phyloP scores from a whole-genome alignment of 805 yeast species.

The Myxozyma sirexii region DNA sequence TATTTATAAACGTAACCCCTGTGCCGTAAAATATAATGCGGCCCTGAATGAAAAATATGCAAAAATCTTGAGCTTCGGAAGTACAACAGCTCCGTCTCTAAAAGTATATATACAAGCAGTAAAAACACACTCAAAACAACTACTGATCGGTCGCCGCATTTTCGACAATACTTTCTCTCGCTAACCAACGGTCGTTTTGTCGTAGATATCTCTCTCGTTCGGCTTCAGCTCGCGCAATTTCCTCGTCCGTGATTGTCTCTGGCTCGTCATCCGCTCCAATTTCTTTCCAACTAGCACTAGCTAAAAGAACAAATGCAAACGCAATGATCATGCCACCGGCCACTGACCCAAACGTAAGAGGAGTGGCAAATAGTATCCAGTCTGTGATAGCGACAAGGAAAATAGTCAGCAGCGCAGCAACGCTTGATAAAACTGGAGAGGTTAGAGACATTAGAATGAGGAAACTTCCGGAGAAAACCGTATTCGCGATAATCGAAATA shows the following conservation, averaged over 20 bases:
- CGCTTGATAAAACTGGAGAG: constrained; percentile 76
- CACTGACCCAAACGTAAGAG: constrained; percentile 58
- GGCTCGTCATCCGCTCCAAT: constrained; percentile 9
- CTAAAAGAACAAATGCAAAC: constrained; percentile 65
- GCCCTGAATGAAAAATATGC: too few relatives aligned
- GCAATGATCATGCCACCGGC: constrained; percentile 71
- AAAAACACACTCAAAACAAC: not conserved
- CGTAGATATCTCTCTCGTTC: not conserved
- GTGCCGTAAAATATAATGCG: too few relatives aligned
- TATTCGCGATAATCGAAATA: constrained; percentile 62
- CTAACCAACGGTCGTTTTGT: constrained; percentile 10
- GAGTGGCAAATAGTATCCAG: constrained; percentile 65
- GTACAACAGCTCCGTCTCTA: too few relatives aligned
- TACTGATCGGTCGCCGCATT: not conserved
- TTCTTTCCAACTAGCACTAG: constrained; percentile 48
- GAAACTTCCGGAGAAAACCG: constrained; percentile 70
- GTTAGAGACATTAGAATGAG: constrained; percentile 80
- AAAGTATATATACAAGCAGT: not conserved
- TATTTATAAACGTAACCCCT: too few relatives aligned
- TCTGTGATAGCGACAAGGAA: constrained; percentile 78
- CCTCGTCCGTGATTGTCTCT: constrained; percentile 20
- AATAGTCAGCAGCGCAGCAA: constrained; percentile 71
- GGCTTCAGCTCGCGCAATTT: constrained; percentile 14
- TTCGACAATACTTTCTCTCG: constrained; percentile 12
- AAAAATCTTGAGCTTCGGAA: too few relatives aligned